Conservation (phyloP, 176 grass and related monocot genomes). For the Coix lacrymajobi region DNA sequence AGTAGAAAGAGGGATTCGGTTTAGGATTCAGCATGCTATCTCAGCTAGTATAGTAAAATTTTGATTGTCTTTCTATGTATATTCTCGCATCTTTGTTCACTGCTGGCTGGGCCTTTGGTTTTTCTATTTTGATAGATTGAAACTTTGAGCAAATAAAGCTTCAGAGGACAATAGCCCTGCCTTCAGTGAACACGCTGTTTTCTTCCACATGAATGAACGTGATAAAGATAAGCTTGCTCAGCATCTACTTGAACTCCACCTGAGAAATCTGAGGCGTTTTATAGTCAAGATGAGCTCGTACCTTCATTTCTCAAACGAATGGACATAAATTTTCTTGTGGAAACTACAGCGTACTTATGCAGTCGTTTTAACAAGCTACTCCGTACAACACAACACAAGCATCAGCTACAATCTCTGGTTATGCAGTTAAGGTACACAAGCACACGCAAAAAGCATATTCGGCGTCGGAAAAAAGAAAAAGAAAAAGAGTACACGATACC, state of each 20-base stretch:
- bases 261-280: neutral
- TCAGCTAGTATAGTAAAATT: constrained; percentile 4
- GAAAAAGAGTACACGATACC: too few relatives aligned
- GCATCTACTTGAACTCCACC: neutral
- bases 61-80: constrained; percentile 10
- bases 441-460: too few relatives aligned
- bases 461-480: too few relatives aligned
- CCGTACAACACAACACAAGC: neutral
- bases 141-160: constrained; percentile 18
- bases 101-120: neutral
- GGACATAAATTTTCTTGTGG: neutral
- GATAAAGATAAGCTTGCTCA: neutral
- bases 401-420: neutral
- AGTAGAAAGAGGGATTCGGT: neutral
- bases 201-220: neutral
- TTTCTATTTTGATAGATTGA: neutral
- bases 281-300: neutral
- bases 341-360: neutral
- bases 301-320: neutral
- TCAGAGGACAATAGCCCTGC: constrained; percentile 5
- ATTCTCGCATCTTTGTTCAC: constrained; percentile 4
- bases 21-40: neutral
- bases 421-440: neutral
- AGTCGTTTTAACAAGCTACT: neutral
- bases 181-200: constrained; percentile 5